These are phyloP conservation scores for Hyaloscypha variabilis DNA, from an alignment of 495 filamentous ascomycete species.

Conservation along the genomic window DNA sequence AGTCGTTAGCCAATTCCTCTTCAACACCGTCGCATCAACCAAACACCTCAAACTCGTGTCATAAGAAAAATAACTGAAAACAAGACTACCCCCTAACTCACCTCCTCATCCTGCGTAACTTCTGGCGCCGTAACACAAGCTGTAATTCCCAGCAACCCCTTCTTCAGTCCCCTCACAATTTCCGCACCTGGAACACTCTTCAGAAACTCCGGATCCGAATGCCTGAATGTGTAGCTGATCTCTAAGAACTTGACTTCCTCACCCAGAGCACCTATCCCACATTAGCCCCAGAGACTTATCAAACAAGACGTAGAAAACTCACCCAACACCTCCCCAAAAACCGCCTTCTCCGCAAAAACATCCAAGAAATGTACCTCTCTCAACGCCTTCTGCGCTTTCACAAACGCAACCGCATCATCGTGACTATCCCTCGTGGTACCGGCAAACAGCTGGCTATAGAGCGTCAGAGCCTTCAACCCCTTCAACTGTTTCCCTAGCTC, in stretches of 20 bases:
- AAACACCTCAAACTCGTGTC: no score
- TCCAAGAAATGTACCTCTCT: constrained; percentile 45
- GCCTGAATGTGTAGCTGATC: constrained; percentile 38
- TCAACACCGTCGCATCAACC: no score
- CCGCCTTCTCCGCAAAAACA: no score
- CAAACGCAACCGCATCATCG: constrained; percentile 38
- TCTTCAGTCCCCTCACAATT: neutral
- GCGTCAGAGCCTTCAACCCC: constrained; percentile 37
- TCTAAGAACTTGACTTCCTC: constrained; percentile 36
- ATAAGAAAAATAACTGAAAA: no score
- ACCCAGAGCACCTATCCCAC: constrained; percentile 20
- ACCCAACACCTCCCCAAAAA: no score
- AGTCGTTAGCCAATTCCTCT: no score
- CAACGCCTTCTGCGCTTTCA: constrained; percentile 28
- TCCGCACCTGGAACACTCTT: constrained; percentile 23
- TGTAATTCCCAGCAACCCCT: constrained; percentile 18
- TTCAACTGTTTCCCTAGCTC: constrained; percentile 33
- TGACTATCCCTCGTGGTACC: constrained; percentile 36
- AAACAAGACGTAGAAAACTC: no score
- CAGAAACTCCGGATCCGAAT: constrained; percentile 39
- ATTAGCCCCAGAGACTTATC: no score
- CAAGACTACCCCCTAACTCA: no score
- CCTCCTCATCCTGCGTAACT: constrained; percentile 23
- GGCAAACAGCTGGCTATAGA: constrained; percentile 41
- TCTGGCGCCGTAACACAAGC: constrained; percentile 13